Evolutionary conservation across 495 filamentous ascomycete species (phyloP), one percentile per base, ranked within the genome.

Genomic region (Ramalina peruviana): DNA sequence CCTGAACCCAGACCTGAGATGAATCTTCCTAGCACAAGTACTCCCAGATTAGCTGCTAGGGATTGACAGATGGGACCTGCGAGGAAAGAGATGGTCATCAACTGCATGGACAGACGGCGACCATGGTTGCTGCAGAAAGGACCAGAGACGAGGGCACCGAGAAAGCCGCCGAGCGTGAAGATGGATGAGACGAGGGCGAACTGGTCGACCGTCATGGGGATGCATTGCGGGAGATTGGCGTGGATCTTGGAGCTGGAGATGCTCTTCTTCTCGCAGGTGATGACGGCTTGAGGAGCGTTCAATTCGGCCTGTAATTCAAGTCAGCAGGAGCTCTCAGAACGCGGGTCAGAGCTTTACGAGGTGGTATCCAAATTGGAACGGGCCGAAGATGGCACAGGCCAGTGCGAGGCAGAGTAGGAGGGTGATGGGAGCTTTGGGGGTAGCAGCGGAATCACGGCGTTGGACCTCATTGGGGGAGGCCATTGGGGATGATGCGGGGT

Each of bases 341-440:
- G 44, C 46, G 49, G 43, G 25, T 21, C 47, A 44, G 47, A 20
- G 12, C 30, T 62, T 30, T 75, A 94, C 90, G 65, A 98, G 64
- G 66, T 97, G 93, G 62, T 83, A 96, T 19, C 93, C 92, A 57
- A 96, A 97, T 58, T 94, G 88, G 9, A 95, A 75, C 3, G 92
- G 85, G 5, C 88, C 89, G 15, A 93, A 60, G 4, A 82, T 85
- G 43, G 73, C 71, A 58, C 85, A 71, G 41, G 72, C 65, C 30
- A 88, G 69, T 39, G 85, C 64, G 54, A 80, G 70, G 56, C 81
- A 54, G 46, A 89, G 69, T 58, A 85, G 88, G 36, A 72, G 66
- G 15, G 83, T 85, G 39, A 74, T 64, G 7, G 30, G 7, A 33
- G 12, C 30, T 13, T 13, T 33, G 9, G 30, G 12, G 30, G 7